Conservation (phyloP, 2,329 filamentous ascomycete species). For the Hymenoscyphus fructigenus region DNA sequence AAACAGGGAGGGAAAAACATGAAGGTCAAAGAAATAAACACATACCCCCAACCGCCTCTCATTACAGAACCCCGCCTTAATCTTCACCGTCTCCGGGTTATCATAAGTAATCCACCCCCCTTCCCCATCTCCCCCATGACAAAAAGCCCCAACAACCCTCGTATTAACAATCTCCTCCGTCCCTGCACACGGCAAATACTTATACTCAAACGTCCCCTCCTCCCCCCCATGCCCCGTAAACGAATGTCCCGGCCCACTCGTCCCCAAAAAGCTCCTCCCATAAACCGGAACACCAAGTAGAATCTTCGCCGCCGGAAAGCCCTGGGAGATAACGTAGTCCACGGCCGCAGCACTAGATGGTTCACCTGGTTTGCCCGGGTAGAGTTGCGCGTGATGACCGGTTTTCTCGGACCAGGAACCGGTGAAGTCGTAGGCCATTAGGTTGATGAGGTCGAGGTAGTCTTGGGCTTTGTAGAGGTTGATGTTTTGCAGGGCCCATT, state of each 20-base stretch:
- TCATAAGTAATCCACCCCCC: constrained; percentile 81
- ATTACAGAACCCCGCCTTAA: constrained; percentile 73
- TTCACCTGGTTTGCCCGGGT: constrained; percentile 55
- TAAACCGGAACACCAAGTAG: constrained; percentile 75
- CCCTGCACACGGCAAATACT: constrained; percentile 60
- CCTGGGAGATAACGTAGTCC: constrained; percentile 61
- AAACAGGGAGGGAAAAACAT: background rate
- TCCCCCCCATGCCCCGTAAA: constrained; percentile 57
- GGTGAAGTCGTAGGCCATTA: constrained; percentile 79
- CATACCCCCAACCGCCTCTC: constrained; percentile 64
- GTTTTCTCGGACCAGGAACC: constrained; percentile 66
- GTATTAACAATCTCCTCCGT: constrained; percentile 69
- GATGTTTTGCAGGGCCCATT: constrained; percentile 66
- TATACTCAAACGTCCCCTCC: constrained; percentile 73
- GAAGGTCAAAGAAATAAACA: constrained; percentile 10
- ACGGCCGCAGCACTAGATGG: constrained; percentile 67
- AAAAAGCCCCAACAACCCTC: constrained; percentile 67
- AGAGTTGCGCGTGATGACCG: constrained; percentile 77
- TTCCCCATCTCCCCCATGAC: constrained; percentile 68
- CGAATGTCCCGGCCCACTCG: constrained; percentile 62
- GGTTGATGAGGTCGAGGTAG: constrained; percentile 72
- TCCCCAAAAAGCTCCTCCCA: constrained; percentile 71
- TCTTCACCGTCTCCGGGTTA: constrained; percentile 71
- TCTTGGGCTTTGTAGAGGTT: constrained; percentile 61
- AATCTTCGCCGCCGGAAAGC: constrained; percentile 69